phyloP scores from a whole-genome alignment of 164 flowering plant genomes.

The Vitis cinerea region DNA sequence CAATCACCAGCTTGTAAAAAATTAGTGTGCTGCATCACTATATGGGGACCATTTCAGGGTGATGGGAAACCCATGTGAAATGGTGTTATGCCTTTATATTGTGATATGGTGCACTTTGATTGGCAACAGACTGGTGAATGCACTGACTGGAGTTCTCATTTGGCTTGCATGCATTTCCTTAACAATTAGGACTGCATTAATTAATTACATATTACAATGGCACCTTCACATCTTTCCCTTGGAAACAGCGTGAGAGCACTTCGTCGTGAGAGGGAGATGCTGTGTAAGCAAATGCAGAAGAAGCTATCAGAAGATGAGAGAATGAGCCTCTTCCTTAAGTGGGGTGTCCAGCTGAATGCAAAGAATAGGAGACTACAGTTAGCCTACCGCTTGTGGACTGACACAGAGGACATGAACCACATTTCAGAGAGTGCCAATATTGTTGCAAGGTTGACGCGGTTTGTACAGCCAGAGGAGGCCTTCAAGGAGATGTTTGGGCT shows the following conservation, averaged over 20 bases:
- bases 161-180: background rate
- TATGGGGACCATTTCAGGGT: background rate
- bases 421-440: conserved; percentile 50
- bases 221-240: no score
- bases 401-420: conserved; percentile 51
- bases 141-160: background rate
- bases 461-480: conserved; percentile 29
- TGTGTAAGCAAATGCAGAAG: conserved; percentile 45
- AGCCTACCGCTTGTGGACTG: conserved; percentile 42
- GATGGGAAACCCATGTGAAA: background rate
- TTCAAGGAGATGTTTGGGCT: conserved; percentile 51
- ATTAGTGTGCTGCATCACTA: background rate
- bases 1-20: background rate
- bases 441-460: conserved; percentile 50
- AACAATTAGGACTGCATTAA: background rate
- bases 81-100: background rate
- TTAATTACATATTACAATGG: background rate
- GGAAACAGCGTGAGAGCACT: conserved; percentile 38
- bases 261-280: conserved; percentile 49
- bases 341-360: conserved; percentile 48
- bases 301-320: conserved; percentile 40
- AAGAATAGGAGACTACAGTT: conserved; percentile 49
- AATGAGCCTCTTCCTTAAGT: conserved; percentile 36
- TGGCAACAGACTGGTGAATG: background rate
- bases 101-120: background rate